phyloP scores from a whole-genome alignment of 202 grass and related monocot species.

The Panicum hallii region DNA sequence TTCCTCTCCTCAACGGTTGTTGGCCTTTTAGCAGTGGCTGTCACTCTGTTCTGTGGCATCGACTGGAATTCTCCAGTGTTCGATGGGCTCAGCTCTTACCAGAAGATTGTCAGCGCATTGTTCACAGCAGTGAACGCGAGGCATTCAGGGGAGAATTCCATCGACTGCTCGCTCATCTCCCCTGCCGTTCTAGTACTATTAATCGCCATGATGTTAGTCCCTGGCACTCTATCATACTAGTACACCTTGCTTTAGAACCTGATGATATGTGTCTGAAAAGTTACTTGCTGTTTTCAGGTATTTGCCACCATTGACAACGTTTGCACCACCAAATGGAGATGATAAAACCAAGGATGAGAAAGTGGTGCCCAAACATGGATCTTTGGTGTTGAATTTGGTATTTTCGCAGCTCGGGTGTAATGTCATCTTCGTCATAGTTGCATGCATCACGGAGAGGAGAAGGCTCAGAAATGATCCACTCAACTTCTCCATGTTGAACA shows the following conservation, averaged over 20 bases:
- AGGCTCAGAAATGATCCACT: conserved; percentile 58
- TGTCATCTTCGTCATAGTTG: conserved; percentile 54
- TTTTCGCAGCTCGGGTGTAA: conserved; percentile 46
- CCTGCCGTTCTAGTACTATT: conserved; percentile 54
- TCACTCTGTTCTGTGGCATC: conserved; percentile 42
- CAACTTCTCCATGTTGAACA: conserved; percentile 64
- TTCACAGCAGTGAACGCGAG: conserved; percentile 61
- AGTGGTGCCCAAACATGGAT: neutral
- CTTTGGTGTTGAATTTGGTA: conserved; percentile 23
- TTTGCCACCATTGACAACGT: conserved; percentile 58
- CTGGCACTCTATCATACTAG: neutral
- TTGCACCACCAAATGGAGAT: conserved; percentile 40
- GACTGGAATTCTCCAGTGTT: conserved; percentile 66
- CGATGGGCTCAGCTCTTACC: conserved; percentile 55
- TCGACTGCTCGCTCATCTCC: conserved; percentile 63
- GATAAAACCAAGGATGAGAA: conserved; percentile 27
- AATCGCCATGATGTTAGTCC: conserved; percentile 71
- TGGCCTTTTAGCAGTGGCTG: conserved; percentile 24
- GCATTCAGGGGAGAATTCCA: conserved; percentile 69
- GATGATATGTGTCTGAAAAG: neutral
- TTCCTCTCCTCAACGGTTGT: conserved; percentile 50
- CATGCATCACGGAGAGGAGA: conserved; percentile 61
- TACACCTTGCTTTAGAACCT: neutral
- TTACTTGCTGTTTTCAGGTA: conserved; percentile 53
- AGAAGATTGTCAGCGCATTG: conserved; percentile 59